Conservation (phyloP, 2,329 filamentous ascomycete genomes). For the Aspergillus ruber region DNA sequence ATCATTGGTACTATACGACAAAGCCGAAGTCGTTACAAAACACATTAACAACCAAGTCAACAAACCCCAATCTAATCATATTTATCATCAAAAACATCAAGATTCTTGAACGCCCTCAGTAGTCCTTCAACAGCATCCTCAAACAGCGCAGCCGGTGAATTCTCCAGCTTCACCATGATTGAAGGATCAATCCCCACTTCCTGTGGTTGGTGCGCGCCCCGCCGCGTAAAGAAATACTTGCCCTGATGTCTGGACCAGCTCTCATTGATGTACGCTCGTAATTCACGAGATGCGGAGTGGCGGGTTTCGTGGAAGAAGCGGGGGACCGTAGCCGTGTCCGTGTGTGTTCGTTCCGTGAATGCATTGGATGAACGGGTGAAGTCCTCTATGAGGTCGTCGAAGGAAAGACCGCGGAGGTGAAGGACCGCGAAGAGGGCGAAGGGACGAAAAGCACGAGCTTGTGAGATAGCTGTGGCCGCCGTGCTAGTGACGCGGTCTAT, state of each 20-base stretch:
- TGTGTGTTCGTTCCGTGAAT: neutral
- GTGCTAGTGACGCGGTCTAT: conserved; percentile 32
- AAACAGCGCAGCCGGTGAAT: conserved; percentile 15
- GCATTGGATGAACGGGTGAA: neutral
- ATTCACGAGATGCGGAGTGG: conserved; percentile 33
- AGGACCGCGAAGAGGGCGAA: conserved; percentile 31
- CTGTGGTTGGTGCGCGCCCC: conserved; percentile 38
- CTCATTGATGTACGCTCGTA: conserved; percentile 38
- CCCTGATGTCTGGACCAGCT: conserved; percentile 43
- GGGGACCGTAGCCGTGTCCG: conserved; percentile 2
- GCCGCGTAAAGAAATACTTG: conserved; percentile 41
- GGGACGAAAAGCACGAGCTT: conserved; percentile 35
- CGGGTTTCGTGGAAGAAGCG: conserved; percentile 19
- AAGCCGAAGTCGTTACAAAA: neutral
- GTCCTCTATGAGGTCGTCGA: conserved; percentile 1
- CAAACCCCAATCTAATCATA: neutral
- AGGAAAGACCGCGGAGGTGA: conserved; percentile 18
- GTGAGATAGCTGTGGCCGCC: conserved; percentile 18
- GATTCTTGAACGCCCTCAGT: conserved; percentile 4
- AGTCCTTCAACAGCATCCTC: conserved; percentile 13
- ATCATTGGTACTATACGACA: neutral
- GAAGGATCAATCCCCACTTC: conserved; percentile 37
- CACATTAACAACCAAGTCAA: neutral
- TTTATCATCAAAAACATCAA: conserved; percentile 10
- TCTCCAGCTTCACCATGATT: conserved; percentile 13